Base-by-base conservation (phyloP, 768 basidiomycete species). In the Psilocybe cyanescens region DNA sequence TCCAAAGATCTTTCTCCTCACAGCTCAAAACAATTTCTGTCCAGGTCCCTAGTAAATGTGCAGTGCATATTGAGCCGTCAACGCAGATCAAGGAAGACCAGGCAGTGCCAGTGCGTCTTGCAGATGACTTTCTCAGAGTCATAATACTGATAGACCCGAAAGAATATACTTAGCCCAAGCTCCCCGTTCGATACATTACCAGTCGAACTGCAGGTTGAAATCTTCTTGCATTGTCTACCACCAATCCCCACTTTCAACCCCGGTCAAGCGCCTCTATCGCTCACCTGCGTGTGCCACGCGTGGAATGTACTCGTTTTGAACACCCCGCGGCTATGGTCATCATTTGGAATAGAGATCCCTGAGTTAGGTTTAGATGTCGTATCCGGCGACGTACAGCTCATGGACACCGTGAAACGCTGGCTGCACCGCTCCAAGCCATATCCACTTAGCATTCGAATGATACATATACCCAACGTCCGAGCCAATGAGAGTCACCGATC, bases 251-350 rank as follows among this genome's bases (percentile, higher is more conserved):
- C 57, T n/a, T 67, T 81, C 35, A 66, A 64, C 56, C 51, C 67
- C 51, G 63, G 68, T 31, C 74, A 75, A 51, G 76, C 75, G 0
- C 81, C 83, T 16, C 61, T 80, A 33, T 49, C 79, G 6, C 62
- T 84, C 19, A 71, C 77, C 17, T 68, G 69, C 41, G 77, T 85
- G 12, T 81, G 79, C 61, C 69, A 69, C 2, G 60, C 71, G 2
- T 85, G 84, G 84, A 76, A 76, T 61, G 57, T 68, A 3, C 57
- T 84, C 12, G 77, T 72, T 28, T 51, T 73, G 14, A 68, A 70
- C 6, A 79, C 78, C 0, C 80, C 84, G 8, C 74, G 72, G 55
- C 68, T 86, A 28, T 86, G 84, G 84, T 76, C 79, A 12, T 75
- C 78, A 1, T 79, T 86, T 57, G 69, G 74, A 57, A 63, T 82